These are phyloP conservation scores for Xylaria grammica DNA, from an alignment of 495 filamentous ascomycete genomes.

Conservation along the genomic window DNA sequence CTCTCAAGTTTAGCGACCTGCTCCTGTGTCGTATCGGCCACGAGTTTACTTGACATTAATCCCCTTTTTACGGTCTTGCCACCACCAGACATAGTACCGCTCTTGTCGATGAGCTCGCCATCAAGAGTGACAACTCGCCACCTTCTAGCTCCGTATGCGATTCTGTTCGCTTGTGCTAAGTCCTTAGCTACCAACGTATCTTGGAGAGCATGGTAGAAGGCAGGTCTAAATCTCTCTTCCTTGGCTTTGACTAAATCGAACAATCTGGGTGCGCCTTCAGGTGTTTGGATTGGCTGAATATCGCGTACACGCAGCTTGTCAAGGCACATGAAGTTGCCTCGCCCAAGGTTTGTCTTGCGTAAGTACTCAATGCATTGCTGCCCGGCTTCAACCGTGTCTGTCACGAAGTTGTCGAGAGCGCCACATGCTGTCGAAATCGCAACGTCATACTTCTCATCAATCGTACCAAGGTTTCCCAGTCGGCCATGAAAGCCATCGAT, in stretches of 20 bases:
- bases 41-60: conserved; percentile 93
- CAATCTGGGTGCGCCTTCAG: conserved; percentile 87
- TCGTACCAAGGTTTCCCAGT: conserved; percentile 93
- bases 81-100: conserved; percentile 97
- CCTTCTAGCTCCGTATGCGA: conserved; percentile 88
- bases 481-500: conserved; percentile 97
- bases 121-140: conserved; percentile 97
- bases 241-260: conserved; percentile 94
- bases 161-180: conserved; percentile 90
- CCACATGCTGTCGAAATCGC: conserved; percentile 97
- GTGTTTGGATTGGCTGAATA: conserved; percentile 78
- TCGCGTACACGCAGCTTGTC: conserved; percentile 82
- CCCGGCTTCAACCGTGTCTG: conserved; percentile 90
- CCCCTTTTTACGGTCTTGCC: conserved; percentile 86
- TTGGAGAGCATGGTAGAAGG: conserved; percentile 91
- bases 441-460: conserved; percentile 92
- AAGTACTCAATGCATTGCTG: conserved; percentile 98
- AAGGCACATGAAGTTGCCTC: conserved; percentile 94
- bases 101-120: conserved; percentile 94
- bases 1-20: conserved; percentile 84
- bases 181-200: conserved; percentile 94
- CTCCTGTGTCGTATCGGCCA: conserved; percentile 81
- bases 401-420: conserved; percentile 90
- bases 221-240: conserved; percentile 83
- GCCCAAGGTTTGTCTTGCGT: conserved; percentile 95